phyloP scores from a whole-genome alignment of 2,329 filamentous ascomycete genomes.

The Monosporascus sp. region DNA sequence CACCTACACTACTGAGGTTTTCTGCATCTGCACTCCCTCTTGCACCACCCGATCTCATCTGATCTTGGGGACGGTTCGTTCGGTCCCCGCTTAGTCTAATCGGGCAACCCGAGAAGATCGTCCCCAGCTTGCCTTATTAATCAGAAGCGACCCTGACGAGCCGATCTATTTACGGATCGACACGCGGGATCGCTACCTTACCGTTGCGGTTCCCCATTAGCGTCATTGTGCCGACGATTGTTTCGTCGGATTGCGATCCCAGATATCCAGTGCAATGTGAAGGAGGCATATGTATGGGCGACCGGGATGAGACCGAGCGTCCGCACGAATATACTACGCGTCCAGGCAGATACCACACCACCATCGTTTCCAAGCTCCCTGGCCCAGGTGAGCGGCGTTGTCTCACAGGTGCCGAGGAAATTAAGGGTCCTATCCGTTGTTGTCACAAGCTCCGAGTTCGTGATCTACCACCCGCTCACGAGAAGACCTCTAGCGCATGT shows the following conservation, averaged over 20 bases:
- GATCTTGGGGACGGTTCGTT: not conserved
- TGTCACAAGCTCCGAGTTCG: no score
- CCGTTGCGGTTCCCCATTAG: no score
- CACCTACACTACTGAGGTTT: not conserved
- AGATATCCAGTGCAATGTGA: no score
- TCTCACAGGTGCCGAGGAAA: not conserved
- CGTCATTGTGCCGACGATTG: no score
- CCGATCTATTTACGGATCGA: not conserved
- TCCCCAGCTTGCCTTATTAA: not conserved
- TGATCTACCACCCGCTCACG: no score
- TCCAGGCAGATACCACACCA: not conserved
- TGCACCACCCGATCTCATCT: not conserved
- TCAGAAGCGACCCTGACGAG: not conserved
- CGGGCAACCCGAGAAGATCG: not conserved
- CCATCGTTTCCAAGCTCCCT: not conserved
- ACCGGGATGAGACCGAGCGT: not conserved
- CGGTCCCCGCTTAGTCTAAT: not conserved
- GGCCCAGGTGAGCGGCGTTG: not conserved
- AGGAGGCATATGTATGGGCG: no score
- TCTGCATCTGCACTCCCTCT: not conserved
- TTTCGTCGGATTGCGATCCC: no score
- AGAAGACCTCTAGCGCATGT: no score
- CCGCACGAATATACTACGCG: not conserved
- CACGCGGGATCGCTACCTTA: not conserved
- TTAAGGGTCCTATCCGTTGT: no score